Percentiles rank a stretch among this genome's conserved stretches.
Evolutionary conservation across 805 yeast genomes (phyloP).

Genomic region (Candida sonorensis): DNA sequence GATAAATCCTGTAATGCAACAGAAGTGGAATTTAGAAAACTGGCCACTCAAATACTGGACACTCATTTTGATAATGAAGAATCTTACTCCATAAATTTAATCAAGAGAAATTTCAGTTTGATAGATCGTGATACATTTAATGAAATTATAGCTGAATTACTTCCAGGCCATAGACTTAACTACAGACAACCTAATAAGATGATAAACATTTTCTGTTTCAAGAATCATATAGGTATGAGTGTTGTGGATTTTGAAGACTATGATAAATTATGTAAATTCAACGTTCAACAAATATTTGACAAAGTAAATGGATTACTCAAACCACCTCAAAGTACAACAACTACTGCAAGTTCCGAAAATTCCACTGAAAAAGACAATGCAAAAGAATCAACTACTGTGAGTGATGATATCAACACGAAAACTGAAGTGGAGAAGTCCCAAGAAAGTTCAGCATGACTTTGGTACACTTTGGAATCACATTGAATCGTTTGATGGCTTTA

Average conservation of each 20-base stretch:
- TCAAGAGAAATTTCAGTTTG: conserved; percentile 70
- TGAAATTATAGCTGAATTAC: conserved; percentile 35
- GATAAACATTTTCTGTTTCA: conserved; percentile 81
- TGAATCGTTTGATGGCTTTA: too few species aligned
- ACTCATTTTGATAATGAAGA: conserved; percentile 13
- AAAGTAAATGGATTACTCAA: conserved; percentile 20
- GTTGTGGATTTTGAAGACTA: conserved; percentile 56
- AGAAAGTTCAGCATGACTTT: too few species aligned
- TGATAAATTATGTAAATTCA: conserved; percentile 57
- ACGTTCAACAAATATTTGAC: conserved; percentile 75
- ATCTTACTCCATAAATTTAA: conserved; percentile 75
- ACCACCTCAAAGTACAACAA: not conserved
- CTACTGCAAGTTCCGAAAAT: too few species aligned
- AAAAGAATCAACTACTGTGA: too few species aligned
- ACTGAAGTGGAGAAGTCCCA: too few species aligned
- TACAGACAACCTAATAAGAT: conserved; percentile 72
- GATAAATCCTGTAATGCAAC: conserved; percentile 68
- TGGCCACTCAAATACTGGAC: conserved; percentile 23
- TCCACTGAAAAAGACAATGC: too few species aligned
- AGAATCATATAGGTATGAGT: conserved; percentile 81
- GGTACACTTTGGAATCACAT: too few species aligned
- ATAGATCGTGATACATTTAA: conserved; percentile 70
- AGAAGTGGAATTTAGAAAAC: conserved; percentile 55
- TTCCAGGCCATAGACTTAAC: conserved; percentile 67
- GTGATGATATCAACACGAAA: too few species aligned